Evolutionary conservation across 2,329 filamentous ascomycete species (phyloP).

Genomic region (Phaeosphaeriaceae sp.): DNA sequence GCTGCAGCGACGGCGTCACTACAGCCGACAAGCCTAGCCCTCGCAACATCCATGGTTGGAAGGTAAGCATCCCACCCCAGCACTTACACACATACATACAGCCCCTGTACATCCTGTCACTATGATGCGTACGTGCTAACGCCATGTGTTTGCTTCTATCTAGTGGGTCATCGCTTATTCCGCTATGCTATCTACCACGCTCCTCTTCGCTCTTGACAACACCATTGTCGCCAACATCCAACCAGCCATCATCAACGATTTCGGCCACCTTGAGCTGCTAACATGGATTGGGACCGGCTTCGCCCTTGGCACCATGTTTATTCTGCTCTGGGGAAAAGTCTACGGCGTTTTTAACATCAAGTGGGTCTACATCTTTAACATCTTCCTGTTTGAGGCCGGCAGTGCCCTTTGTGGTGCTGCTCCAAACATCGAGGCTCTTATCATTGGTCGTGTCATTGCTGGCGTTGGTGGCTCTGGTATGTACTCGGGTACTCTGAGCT

Average conservation of each 20-base stretch:
- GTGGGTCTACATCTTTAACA: constrained; percentile 44
- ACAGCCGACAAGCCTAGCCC: not conserved
- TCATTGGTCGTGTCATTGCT: constrained; percentile 53
- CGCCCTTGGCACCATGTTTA: not conserved
- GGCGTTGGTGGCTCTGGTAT: constrained; percentile 56
- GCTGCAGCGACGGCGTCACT: not conserved
- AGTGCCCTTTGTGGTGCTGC: constrained; percentile 41
- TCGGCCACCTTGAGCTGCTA: constrained; percentile 16
- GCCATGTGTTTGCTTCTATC: not conserved
- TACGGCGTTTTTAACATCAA: constrained; percentile 55
- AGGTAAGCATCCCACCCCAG: too few species aligned
- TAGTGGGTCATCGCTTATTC: not conserved
- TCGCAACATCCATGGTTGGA: too few species aligned
- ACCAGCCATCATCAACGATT: constrained; percentile 17
- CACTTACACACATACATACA: not conserved
- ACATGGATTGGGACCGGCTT: constrained; percentile 24
- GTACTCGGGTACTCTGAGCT: constrained; percentile 42
- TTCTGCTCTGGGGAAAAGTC: constrained; percentile 30
- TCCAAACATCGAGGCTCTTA: constrained; percentile 34
- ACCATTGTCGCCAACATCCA: constrained; percentile 37
- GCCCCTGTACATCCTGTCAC: too few species aligned
- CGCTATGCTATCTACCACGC: constrained; percentile 9
- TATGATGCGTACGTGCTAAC: not conserved
- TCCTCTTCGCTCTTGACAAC: constrained; percentile 39
- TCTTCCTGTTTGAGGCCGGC: constrained; percentile 38